Percentiles rank a stretch among this genome's conserved stretches.
Evolutionary conservation across 2,329 filamentous ascomycete species (phyloP).

Genomic region (Penicillium sp.): DNA sequence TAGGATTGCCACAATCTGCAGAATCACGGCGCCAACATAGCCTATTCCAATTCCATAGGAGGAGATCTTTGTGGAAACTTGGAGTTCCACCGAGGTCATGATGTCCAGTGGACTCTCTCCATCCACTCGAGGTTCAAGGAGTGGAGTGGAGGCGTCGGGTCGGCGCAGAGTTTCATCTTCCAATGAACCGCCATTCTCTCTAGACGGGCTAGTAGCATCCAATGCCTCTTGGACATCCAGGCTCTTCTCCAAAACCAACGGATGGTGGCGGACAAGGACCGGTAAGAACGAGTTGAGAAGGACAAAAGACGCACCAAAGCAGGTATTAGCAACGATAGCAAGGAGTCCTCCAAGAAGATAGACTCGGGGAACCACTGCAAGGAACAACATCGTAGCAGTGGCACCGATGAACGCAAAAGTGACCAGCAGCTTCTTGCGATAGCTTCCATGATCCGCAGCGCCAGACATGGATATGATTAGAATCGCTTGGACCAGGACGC

Average conservation of each 20-base stretch:
- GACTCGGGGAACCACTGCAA: slow-evolving; percentile 74
- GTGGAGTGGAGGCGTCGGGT: slow-evolving; percentile 35
- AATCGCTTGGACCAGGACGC: slow-evolving; percentile 85
- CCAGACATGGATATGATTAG: slow-evolving; percentile 96
- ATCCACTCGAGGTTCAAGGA: slow-evolving; percentile 29
- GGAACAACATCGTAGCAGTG: slow-evolving; percentile 83
- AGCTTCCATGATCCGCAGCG: slow-evolving; percentile 90
- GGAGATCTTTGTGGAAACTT: slow-evolving; percentile 87
- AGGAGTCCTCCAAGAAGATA: slow-evolving; percentile 83
- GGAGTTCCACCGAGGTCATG: slow-evolving; percentile 67
- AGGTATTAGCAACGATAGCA: slow-evolving; percentile 89
- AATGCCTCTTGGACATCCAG: slow-evolving; percentile 11
- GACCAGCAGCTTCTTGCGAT: slow-evolving; percentile 85
- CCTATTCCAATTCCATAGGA: slow-evolving; percentile 92
- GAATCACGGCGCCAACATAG: slow-evolving; percentile 82
- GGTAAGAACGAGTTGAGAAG: slow-evolving; percentile 94
- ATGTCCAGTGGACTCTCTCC: slow-evolving; percentile 13
- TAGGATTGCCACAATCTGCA: slow-evolving; percentile 81
- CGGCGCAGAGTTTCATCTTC: slow-evolving; percentile 4
- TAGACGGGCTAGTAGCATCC: slow-evolving; percentile 10
- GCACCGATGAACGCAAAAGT: slow-evolving; percentile 84
- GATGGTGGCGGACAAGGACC: slow-evolving; percentile 85
- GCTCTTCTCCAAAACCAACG: slow-evolving; percentile 52
- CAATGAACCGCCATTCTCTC: slow-evolving; percentile 11
- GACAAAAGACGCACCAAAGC: slow-evolving; percentile 93